phyloP scores from a whole-genome alignment of 1,284 basidiomycete genomes.

The Bjerkandera adusta region DNA sequence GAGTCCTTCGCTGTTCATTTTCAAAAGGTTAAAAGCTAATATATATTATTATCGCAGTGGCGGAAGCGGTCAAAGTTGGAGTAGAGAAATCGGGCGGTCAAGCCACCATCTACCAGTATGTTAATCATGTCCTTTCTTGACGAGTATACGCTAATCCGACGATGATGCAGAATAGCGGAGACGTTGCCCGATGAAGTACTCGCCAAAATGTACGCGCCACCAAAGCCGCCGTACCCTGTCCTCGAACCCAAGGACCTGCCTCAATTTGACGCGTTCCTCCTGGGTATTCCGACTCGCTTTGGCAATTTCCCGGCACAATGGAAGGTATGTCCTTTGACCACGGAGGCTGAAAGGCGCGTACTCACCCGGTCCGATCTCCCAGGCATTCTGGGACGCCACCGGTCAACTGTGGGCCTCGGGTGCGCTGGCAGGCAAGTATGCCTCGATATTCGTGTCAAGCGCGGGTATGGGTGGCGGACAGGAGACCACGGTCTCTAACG shows the following conservation, averaged over 20 bases:
- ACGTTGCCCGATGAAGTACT: conserved; percentile 82
- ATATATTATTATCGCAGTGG: conserved; percentile 49
- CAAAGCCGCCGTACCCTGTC: conserved; percentile 72
- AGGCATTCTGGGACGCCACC: conserved; percentile 83
- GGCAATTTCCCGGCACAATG: conserved; percentile 71
- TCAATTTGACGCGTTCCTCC: conserved; percentile 65
- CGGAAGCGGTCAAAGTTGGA: conserved; percentile 76
- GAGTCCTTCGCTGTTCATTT: conserved; percentile 27
- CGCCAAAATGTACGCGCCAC: conserved; percentile 71
- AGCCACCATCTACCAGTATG: conserved; percentile 73
- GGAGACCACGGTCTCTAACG: conserved; percentile 64
- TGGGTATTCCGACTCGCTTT: conserved; percentile 81
- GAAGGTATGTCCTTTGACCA: conserved; percentile 47
- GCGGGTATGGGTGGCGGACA: conserved; percentile 70
- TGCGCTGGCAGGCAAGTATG: conserved; percentile 80
- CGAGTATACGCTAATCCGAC: not conserved
- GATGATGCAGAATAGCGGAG: conserved; percentile 64
- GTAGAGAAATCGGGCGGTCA: conserved; percentile 69
- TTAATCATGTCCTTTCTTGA: conserved; percentile 14
- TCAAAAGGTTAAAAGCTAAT: not conserved
- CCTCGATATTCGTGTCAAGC: conserved; percentile 68
- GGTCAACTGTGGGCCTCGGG: conserved; percentile 76
- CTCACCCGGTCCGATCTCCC: conserved; percentile 8
- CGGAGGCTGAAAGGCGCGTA: not conserved
- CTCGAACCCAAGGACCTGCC: conserved; percentile 64